Evolutionary conservation across 106 monocot genomes (phyloP).

Genomic region (Agapanthus africanus): DNA sequence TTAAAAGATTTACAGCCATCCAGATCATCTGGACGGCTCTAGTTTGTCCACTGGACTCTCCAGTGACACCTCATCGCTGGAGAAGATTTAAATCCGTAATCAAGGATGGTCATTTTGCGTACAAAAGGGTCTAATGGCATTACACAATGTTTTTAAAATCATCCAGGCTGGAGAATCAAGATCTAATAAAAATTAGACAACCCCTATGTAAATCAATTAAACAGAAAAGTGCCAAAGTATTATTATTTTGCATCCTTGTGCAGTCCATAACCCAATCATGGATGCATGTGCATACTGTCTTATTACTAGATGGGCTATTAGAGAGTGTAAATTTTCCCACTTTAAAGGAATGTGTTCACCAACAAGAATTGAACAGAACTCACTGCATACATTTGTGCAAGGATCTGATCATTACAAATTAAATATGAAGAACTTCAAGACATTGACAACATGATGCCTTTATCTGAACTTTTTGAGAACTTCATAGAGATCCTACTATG

Average conservation of each 20-base stretch:
- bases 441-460: too few species aligned
- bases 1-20: too few species aligned
- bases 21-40: too few species aligned
- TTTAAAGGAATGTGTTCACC: background rate
- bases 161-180: background rate
- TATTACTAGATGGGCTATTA: background rate
- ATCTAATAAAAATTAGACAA: background rate
- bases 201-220: background rate
- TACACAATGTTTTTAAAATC: background rate
- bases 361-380: too few species aligned
- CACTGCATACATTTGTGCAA: too few species aligned
- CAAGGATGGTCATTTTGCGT: background rate
- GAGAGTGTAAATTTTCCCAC: background rate
- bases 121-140: background rate
- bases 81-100: background rate
- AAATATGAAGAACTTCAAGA: too few species aligned
- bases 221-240: background rate
- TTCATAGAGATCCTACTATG: too few species aligned
- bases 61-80: too few species aligned
- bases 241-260: background rate
- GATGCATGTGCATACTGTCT: background rate
- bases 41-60: too few species aligned
- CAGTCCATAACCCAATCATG: background rate
- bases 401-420: too few species aligned
- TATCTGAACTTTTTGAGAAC: too few species aligned